These are phyloP conservation scores for Magnaporthiopsis poae DNA, from an alignment of 2,329 filamentous ascomycete species.

Conservation along the genomic window DNA sequence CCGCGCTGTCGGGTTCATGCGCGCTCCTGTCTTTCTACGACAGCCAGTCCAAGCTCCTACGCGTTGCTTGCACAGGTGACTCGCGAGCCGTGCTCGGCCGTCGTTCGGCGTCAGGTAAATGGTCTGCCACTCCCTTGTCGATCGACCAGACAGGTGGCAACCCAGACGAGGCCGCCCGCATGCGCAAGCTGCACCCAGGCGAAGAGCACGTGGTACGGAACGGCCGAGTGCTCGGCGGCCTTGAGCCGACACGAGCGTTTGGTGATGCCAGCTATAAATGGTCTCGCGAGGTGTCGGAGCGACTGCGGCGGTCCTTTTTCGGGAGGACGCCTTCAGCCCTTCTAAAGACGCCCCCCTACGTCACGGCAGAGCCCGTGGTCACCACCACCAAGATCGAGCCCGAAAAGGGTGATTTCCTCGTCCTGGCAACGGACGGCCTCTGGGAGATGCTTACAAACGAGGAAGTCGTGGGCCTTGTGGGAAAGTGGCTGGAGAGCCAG, in stretches of 20 bases:
- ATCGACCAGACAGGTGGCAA: slow-evolving; percentile 91
- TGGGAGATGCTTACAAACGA: slow-evolving; percentile 99
- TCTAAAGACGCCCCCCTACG: slow-evolving; percentile 86
- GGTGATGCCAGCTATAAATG: slow-evolving; percentile 97
- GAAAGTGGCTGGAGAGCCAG: slow-evolving; percentile 89
- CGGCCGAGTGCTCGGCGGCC: slow-evolving; percentile 78
- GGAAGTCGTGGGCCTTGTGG: slow-evolving; percentile 90
- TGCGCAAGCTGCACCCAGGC: slow-evolving; percentile 78
- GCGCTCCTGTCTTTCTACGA: slow-evolving; percentile 96
- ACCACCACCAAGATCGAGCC: slow-evolving; percentile 89
- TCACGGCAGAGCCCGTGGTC: slow-evolving; percentile 89
- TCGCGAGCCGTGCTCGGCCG: slow-evolving; percentile 89
- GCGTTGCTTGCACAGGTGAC: slow-evolving; percentile 93
- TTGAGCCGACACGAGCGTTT: slow-evolving; percentile 89
- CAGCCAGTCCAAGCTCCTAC: slow-evolving; percentile 70
- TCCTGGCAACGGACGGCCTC: slow-evolving; percentile 89
- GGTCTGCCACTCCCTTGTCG: slow-evolving; percentile 81
- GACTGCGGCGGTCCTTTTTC: slow-evolving; percentile 78
- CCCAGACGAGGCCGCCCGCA: slow-evolving; percentile 68
- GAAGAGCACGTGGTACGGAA: slow-evolving; percentile 81
- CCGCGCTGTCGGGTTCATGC: slow-evolving; percentile 92
- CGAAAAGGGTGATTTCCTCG: slow-evolving; percentile 83
- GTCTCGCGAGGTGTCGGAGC: slow-evolving; percentile 73
- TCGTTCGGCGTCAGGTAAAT: slow-evolving; percentile 69
- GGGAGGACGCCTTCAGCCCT: slow-evolving; percentile 66